Evolutionary conservation across 208 protist genomes (phyloP).

Genomic region (Naegleria gruberi): DNA sequence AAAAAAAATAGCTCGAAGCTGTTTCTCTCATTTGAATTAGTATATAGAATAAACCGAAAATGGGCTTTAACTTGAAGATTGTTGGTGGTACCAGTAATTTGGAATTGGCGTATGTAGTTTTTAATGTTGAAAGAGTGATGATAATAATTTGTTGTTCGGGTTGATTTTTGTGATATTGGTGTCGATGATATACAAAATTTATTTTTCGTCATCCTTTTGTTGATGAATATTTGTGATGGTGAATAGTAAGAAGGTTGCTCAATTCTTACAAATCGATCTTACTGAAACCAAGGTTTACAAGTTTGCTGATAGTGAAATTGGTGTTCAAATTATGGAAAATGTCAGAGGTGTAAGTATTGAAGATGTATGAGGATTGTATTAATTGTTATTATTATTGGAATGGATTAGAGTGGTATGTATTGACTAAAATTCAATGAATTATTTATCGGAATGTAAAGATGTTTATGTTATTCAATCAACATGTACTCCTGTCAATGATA

Average conservation of each 20-base stretch:
- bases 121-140: too few relatives aligned
- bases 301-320: slow-evolving; percentile 74
- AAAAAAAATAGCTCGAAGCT: too few relatives aligned
- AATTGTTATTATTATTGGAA: too few relatives aligned
- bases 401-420: not conserved
- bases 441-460: slow-evolving; percentile 58
- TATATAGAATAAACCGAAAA: too few relatives aligned
- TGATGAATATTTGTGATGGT: too few relatives aligned
- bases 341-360: slow-evolving; percentile 59
- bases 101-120: slow-evolving; percentile 62
- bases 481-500: slow-evolving; percentile 83
- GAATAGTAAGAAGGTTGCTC: slow-evolving; percentile 46
- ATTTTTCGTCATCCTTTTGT: too few relatives aligned
- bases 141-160: too few relatives aligned
- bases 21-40: too few relatives aligned
- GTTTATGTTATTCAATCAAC: slow-evolving; percentile 92
- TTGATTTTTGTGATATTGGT: too few relatives aligned
- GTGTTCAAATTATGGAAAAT: slow-evolving; percentile 77
- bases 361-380: not conserved
- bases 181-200: too few relatives aligned
- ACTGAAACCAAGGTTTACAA: slow-evolving; percentile 50
- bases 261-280: slow-evolving; percentile 34
- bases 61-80: slow-evolving; percentile 34
- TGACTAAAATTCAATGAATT: not conserved
- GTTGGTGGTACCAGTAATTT: slow-evolving; percentile 78